These are phyloP conservation scores for Drechslera avenae DNA, from an alignment of 2,329 filamentous ascomycete genomes.

Conservation along the genomic window DNA sequence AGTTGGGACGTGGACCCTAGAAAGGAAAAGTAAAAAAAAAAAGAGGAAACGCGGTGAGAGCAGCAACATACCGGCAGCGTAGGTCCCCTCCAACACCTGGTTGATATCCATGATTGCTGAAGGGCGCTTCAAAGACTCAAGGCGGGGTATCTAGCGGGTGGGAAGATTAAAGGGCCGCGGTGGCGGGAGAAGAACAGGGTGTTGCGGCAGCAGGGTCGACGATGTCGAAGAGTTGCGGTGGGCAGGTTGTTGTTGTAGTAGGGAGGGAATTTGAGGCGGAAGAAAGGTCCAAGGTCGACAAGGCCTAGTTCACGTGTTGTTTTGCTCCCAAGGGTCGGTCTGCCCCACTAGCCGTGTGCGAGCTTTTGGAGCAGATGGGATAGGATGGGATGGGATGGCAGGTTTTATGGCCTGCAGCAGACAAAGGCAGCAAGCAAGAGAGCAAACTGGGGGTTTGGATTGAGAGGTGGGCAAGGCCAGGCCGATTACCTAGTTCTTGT, in stretches of 20 bases:
- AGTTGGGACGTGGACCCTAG: slow-evolving; percentile 41
- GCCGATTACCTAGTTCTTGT: neutral
- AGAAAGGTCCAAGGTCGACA: slow-evolving; percentile 42
- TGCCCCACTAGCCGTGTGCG: slow-evolving; percentile 38
- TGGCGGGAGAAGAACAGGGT: slow-evolving; percentile 25
- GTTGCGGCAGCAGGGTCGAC: slow-evolving; percentile 22
- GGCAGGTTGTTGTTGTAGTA: slow-evolving; percentile 26
- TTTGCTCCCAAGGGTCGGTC: slow-evolving; percentile 34
- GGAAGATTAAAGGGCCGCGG: slow-evolving; percentile 23
- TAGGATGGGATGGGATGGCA: too few species aligned
- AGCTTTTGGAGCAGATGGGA: slow-evolving; percentile 18
- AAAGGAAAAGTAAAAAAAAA: slow-evolving; percentile 15
- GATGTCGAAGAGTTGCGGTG: slow-evolving; percentile 40
- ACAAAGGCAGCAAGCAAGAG: slow-evolving; percentile 21
- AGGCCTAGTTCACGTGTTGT: slow-evolving; percentile 47
- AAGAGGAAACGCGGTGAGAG: slow-evolving; percentile 13
- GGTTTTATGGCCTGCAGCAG: slow-evolving; percentile 10
- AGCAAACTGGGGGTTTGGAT: slow-evolving; percentile 2
- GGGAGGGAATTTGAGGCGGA: slow-evolving; percentile 48
- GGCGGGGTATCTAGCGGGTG: slow-evolving; percentile 30
- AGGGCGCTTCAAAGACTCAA: slow-evolving; percentile 33
- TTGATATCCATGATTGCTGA: slow-evolving; percentile 87
- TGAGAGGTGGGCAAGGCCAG: neutral
- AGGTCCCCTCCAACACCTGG: slow-evolving; percentile 94
- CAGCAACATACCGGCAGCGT: slow-evolving; percentile 79